Percentiles rank a stretch among this genome's conserved stretches.
Evolutionary conservation across 441 rosid genomes (phyloP).

Genomic region (Populus hybrid): DNA sequence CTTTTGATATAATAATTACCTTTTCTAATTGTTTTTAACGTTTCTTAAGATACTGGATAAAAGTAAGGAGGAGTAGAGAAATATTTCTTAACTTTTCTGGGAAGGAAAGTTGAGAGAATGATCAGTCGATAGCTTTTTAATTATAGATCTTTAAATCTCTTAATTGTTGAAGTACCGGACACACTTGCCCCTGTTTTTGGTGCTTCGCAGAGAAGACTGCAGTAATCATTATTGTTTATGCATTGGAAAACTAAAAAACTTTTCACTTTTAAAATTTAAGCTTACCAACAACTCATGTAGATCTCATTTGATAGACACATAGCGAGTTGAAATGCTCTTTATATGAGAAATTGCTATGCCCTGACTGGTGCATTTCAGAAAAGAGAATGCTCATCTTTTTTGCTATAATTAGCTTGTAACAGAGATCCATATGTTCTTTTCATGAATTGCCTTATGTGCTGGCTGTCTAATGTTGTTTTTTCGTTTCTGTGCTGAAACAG

Average conservation of each 20-base stretch:
- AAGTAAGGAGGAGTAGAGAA: not conserved
- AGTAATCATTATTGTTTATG: not conserved
- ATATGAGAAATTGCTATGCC: not conserved
- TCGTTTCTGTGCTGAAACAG: slow-evolving; percentile 39
- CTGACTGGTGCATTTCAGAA: not conserved
- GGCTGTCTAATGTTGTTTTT: slow-evolving; percentile 20
- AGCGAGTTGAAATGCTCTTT: not conserved
- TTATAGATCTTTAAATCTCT: not conserved
- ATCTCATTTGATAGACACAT: not conserved
- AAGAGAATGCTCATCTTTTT: not conserved
- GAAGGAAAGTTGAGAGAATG: not conserved
- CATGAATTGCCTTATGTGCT: slow-evolving; percentile 7
- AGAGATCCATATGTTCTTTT: not conserved
- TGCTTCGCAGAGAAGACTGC: slow-evolving; percentile 7
- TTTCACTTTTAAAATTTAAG: not conserved
- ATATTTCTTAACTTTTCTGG: not conserved
- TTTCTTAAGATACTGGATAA: slow-evolving; percentile 1
- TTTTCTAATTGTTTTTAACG: not conserved
- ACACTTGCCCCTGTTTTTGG: not conserved
- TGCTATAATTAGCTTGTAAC: not conserved
- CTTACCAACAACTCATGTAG: not conserved
- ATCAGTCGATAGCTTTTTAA: not conserved
- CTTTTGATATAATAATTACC: slow-evolving; percentile 23
- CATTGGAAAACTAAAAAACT: not conserved
- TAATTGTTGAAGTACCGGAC: too few relatives aligned